Evolutionary conservation across 73 alveolate genomes (phyloP).

Genomic region (Stentor roeselii): DNA sequence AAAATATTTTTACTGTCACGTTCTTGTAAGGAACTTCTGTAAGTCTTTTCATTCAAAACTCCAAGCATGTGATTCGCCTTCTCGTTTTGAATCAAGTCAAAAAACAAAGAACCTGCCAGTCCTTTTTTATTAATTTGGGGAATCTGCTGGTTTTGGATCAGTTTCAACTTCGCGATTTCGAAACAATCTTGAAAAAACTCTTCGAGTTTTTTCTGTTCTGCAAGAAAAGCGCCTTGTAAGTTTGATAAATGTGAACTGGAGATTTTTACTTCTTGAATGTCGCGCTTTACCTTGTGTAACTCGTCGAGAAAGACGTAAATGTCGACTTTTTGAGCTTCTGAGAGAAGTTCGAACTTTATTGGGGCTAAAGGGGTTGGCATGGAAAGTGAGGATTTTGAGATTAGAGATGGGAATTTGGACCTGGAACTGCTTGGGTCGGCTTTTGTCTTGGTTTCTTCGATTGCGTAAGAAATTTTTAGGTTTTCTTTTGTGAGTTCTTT

Average conservation of each 20-base stretch:
- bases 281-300: neutral
- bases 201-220: neutral
- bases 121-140: slow-evolving; percentile 8
- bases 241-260: neutral
- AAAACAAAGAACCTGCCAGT: slow-evolving; percentile 9
- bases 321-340: neutral
- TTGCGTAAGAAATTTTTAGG: neutral
- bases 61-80: neutral
- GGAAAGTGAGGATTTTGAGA: slow-evolving; percentile 1
- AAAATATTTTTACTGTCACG: slow-evolving; percentile 15
- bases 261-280: neutral
- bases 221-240: slow-evolving; percentile 15
- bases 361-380: neutral
- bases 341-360: neutral
- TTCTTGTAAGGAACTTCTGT: slow-evolving; percentile 21
- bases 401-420: neutral
- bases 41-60: neutral
- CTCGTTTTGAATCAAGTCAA: neutral
- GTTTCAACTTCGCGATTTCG: neutral
- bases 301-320: neutral
- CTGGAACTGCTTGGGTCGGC: neutral
- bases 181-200: slow-evolving; percentile 17
- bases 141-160: slow-evolving; percentile 19
- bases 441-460: slow-evolving; percentile 16
- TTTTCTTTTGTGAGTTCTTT: slow-evolving; percentile 22